Conservation (phyloP, 495 filamentous ascomycete genomes). For the Melanomma pulvis-pyrius region DNA sequence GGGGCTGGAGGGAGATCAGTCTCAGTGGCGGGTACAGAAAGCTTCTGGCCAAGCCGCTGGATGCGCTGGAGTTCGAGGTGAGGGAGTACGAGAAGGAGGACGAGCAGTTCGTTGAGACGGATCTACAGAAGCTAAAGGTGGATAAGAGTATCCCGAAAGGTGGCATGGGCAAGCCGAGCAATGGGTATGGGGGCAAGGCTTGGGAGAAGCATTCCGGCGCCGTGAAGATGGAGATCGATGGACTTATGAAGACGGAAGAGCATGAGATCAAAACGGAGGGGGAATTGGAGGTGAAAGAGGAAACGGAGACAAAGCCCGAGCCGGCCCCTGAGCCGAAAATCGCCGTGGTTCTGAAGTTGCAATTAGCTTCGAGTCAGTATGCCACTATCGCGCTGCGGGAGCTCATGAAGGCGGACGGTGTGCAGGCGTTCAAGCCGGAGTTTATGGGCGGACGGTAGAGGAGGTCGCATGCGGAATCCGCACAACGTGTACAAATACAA, state of each 20-base stretch:
- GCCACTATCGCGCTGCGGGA: constrained; percentile 93
- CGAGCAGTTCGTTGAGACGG: constrained; percentile 85
- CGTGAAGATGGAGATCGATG: not conserved
- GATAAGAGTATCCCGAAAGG: not conserved
- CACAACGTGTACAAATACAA: no score
- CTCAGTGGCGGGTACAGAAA: constrained; percentile 89
- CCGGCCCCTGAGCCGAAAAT: constrained; percentile 56
- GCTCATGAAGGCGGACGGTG: constrained; percentile 68
- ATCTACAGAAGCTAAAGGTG: constrained; percentile 59
- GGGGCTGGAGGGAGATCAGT: constrained; percentile 80
- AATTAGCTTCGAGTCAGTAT: constrained; percentile 84
- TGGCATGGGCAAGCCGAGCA: constrained; percentile 41
- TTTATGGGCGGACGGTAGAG: constrained; percentile 32
- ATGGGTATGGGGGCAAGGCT: not conserved
- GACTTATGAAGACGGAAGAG: not conserved
- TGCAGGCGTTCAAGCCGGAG: constrained; percentile 67
- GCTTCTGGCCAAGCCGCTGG: constrained; percentile 66
- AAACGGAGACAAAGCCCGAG: constrained; percentile 31
- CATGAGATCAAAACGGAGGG: no score
- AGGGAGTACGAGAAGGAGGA: constrained; percentile 68
- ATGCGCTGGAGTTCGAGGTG: constrained; percentile 65
- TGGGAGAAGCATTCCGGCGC: no score
- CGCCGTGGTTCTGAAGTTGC: constrained; percentile 82
- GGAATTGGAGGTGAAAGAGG: constrained; percentile 39
- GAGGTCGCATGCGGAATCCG: no score